Evolutionary conservation across 176 grass and related monocot genomes (phyloP).

Genomic region (Aechmea fasciata): DNA sequence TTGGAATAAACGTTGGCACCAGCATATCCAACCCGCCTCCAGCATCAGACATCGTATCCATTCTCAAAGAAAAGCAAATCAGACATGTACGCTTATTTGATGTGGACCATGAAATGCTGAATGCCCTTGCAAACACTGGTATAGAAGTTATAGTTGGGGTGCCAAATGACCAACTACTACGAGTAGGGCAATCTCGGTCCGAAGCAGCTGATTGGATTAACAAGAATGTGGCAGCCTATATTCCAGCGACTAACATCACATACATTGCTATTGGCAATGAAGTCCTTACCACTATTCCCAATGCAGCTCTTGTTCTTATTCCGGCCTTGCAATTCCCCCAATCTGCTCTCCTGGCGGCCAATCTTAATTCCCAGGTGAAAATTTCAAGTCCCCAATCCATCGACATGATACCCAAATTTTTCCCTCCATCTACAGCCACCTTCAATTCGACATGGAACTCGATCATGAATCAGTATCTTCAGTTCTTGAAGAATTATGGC

Average conservation of each 20-base stretch:
- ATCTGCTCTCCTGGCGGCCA: slow-evolving; percentile 74
- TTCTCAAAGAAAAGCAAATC: slow-evolving; percentile 66
- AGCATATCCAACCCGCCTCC: slow-evolving; percentile 45
- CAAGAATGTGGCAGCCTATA: slow-evolving; percentile 76
- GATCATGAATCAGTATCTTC: slow-evolving; percentile 63
- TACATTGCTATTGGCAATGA: slow-evolving; percentile 89
- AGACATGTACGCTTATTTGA: slow-evolving; percentile 74
- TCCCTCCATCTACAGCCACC: slow-evolving; percentile 79
- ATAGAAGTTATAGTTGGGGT: slow-evolving; percentile 82
- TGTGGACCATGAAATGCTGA: slow-evolving; percentile 76
- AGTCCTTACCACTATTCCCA: slow-evolving; percentile 58
- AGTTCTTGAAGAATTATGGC: slow-evolving; percentile 68
- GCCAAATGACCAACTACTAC: slow-evolving; percentile 81
- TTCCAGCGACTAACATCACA: slow-evolving; percentile 83
- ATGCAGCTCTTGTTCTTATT: slow-evolving; percentile 79
- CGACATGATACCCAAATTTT: slow-evolving; percentile 68
- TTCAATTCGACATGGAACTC: slow-evolving; percentile 93
- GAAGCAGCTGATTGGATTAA: slow-evolving; percentile 81
- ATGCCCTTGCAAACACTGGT: slow-evolving; percentile 71
- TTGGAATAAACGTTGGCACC: slow-evolving; percentile 80
- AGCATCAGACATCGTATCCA: slow-evolving; percentile 62
- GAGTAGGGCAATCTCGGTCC: slow-evolving; percentile 71
- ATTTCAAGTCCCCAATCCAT: slow-evolving; percentile 68
- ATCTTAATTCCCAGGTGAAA: slow-evolving; percentile 85
- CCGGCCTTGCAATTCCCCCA: slow-evolving; percentile 88